These are phyloP conservation scores for Barnettozyma populi DNA, from an alignment of 805 yeast species.

Conservation along the genomic window DNA sequence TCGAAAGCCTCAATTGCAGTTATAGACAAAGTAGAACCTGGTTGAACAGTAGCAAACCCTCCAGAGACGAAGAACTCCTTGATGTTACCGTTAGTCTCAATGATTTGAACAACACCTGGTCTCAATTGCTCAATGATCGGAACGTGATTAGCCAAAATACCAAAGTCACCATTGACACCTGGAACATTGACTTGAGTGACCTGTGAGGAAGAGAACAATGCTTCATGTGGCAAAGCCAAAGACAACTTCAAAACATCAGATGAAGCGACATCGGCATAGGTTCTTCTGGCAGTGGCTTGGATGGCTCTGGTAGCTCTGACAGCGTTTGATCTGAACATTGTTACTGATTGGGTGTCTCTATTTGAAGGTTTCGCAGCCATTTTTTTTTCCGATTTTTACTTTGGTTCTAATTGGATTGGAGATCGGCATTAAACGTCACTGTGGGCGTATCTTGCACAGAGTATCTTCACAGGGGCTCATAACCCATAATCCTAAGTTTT, in stretches of 20 bases:
- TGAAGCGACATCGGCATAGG: slow-evolving; percentile 80
- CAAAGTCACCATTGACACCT: slow-evolving; percentile 91
- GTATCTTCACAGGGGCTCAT: not conserved
- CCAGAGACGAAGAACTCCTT: slow-evolving; percentile 88
- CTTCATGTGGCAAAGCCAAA: slow-evolving; percentile 84
- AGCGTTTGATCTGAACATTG: slow-evolving; percentile 26
- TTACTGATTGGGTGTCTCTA: slow-evolving; percentile 7
- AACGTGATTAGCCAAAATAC: slow-evolving; percentile 96
- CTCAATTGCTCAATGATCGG: slow-evolving; percentile 94
- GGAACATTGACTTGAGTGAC: slow-evolving; percentile 87
- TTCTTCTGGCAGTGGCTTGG: slow-evolving; percentile 60
- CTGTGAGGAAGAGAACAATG: slow-evolving; percentile 45
- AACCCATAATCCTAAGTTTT: no score
- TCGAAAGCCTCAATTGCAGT: slow-evolving; percentile 95
- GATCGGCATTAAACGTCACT: not conserved
- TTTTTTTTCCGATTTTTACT: slow-evolving; percentile 7
- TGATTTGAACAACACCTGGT: slow-evolving; percentile 93
- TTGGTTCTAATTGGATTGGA: slow-evolving; percentile 9
- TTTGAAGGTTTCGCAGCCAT: slow-evolving; percentile 2
- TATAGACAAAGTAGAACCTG: slow-evolving; percentile 84
- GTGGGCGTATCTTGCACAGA: not conserved
- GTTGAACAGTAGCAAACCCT: slow-evolving; percentile 94
- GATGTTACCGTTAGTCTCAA: slow-evolving; percentile 66
- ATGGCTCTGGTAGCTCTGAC: slow-evolving; percentile 32
- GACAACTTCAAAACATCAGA: slow-evolving; percentile 79